These are phyloP conservation scores for Ascochyta rabiei DNA, from an alignment of 2,329 filamentous ascomycete genomes.

Conservation along the genomic window DNA sequence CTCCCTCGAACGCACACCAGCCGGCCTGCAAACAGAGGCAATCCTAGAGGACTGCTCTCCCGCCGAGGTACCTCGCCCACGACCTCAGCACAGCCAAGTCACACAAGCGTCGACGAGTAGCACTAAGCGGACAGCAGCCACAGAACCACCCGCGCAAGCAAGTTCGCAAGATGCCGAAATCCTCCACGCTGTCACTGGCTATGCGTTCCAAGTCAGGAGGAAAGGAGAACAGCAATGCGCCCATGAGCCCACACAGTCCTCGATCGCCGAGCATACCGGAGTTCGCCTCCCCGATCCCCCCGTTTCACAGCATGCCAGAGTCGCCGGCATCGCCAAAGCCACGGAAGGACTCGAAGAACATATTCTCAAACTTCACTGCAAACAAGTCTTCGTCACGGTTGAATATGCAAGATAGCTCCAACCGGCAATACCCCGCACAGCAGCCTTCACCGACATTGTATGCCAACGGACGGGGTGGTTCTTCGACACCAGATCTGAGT, in stretches of 20 bases:
- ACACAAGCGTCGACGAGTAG: conserved; percentile 6
- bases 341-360: conserved; percentile 49
- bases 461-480: conserved; percentile 52
- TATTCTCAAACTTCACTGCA: conserved; percentile 57
- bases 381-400: conserved; percentile 55
- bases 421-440: conserved; percentile 43
- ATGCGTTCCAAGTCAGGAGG: conserved; percentile 39
- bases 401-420: conserved; percentile 43
- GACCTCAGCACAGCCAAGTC: background rate
- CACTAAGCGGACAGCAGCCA: conserved; percentile 36
- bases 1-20: conserved; percentile 19
- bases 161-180: conserved; percentile 48
- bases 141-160: conserved; percentile 34
- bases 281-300: conserved; percentile 37
- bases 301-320: conserved; percentile 40
- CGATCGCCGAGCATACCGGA: conserved; percentile 39
- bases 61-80: conserved; percentile 36
- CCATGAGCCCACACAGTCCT: conserved; percentile 45
- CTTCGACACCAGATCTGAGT: conserved; percentile 56
- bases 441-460: conserved; percentile 42
- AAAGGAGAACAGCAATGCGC: conserved; percentile 35
- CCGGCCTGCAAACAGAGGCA: conserved; percentile 20
- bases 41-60: conserved; percentile 19
- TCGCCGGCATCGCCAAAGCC: conserved; percentile 44
- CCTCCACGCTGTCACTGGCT: conserved; percentile 45